Conservation (phyloP, 306 rosid genomes). For the Lathyrus tuberosus region DNA sequence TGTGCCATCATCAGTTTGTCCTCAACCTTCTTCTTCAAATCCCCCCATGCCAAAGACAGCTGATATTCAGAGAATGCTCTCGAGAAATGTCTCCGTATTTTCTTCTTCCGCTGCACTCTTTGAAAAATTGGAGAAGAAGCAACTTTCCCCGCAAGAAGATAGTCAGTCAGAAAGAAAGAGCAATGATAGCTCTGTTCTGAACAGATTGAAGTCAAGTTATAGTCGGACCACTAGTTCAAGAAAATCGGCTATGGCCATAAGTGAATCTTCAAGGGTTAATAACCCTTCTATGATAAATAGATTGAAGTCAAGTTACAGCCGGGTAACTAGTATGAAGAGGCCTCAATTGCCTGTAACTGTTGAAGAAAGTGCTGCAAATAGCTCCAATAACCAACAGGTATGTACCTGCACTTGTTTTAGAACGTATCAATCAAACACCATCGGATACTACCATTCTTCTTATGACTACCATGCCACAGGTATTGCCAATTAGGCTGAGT, state of each 20-base stretch:
- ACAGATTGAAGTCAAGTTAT: slow-evolving; percentile 68
- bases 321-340: slow-evolving; percentile 54
- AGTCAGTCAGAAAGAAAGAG: slow-evolving; percentile 45
- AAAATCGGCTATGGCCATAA: slow-evolving; percentile 33
- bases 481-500: slow-evolving; percentile 77
- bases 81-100: slow-evolving; percentile 82
- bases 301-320: slow-evolving; percentile 65
- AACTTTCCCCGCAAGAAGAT: slow-evolving; percentile 49
- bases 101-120: slow-evolving; percentile 97
- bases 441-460: slow-evolving; percentile 34
- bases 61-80: slow-evolving; percentile 61
- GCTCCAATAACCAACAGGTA: slow-evolving; percentile 57
- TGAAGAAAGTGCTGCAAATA: slow-evolving; percentile 44
- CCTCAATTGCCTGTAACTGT: slow-evolving; percentile 29
- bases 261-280: slow-evolving; percentile 40
- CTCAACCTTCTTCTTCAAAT: slow-evolving; percentile 48
- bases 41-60: slow-evolving; percentile 44
- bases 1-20: slow-evolving; percentile 93
- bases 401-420: slow-evolving; percentile 37
- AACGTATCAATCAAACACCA: slow-evolving; percentile 27
- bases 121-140: slow-evolving; percentile 76
- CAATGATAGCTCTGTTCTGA: slow-evolving; percentile 52
- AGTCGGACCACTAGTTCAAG: slow-evolving; percentile 53
- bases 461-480: slow-evolving; percentile 53
- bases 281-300: slow-evolving; percentile 56